Evolutionary conservation across 108 stramenopile species (phyloP), one percentile per base, ranked within the genome.

Genomic region (Nannochloropsis salina): DNA sequence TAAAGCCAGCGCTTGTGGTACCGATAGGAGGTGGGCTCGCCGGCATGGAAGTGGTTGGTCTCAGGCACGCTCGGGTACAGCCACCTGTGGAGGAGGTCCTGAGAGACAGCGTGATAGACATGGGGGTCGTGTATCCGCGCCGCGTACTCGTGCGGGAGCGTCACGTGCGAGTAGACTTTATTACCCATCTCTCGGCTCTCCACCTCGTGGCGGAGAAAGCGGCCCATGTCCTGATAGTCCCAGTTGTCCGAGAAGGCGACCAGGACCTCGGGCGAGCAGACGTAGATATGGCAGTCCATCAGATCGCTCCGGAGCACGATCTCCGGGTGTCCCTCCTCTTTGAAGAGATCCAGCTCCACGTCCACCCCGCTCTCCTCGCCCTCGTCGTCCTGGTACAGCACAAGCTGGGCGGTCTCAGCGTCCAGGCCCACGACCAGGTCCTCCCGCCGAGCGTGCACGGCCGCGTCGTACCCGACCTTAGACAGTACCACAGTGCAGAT

Each of bases 211-310:
- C 92, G 89, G 43, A 99, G 93, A 91, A 96, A 97, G 84, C n/a
- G 88, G 80, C 2, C 95, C 86, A 80, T 95, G 90, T 51, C 94
- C 82, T 95, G 90, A 86, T 98, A 99, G 85, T 99, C 98, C 88
- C 97, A 99, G 86, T 96, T 96, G 91, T 99, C 98, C 47, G 91
- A 90, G 85, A 98, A 95, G 86, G 95, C 92, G 22, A 96, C 95
- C 83, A 99, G 90, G 9, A 99, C 96, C 84, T 99, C 98, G 2
- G 97, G 97, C 80, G 95, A 95, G 91, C 98, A 99, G 84, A 99
- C 95, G 84, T 96, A 94, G 42, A 99, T 93, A 51, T 96, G 93
- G 44, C 95, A 94, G 93, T 99, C 98, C 82, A 97, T 47, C 42
- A 97, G 86, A 86, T 98, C 95, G 61, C 90, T 86, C 40, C 94